phyloP scores from a whole-genome alignment of 768 basidiomycete species.

The Calvatia gigantea region DNA sequence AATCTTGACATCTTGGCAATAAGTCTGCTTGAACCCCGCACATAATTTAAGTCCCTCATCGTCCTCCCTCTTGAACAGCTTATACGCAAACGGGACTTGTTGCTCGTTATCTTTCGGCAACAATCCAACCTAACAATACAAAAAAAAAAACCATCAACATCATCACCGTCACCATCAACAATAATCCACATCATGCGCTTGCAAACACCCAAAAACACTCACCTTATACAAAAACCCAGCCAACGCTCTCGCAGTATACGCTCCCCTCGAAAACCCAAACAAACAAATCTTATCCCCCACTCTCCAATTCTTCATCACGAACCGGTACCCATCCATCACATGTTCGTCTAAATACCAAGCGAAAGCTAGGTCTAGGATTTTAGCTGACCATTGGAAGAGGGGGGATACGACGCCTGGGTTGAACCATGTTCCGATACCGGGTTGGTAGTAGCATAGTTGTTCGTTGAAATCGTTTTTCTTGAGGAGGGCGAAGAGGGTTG shows the following conservation, averaged over 20 bases:
- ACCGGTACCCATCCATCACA: conserved; percentile 73
- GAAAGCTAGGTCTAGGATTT: conserved; percentile 61
- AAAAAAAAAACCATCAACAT: too few relatives aligned
- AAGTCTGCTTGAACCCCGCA: conserved; percentile 69
- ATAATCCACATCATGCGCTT: background rate
- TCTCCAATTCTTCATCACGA: conserved; percentile 77
- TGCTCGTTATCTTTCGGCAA: conserved; percentile 64
- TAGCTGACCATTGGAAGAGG: conserved; percentile 53
- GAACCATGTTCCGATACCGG: conserved; percentile 50
- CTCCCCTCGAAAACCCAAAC: conserved; percentile 74
- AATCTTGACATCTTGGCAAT: conserved; percentile 62
- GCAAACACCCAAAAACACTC: background rate
- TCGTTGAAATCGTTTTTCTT: conserved; percentile 54
- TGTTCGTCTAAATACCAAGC: conserved; percentile 77
- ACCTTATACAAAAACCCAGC: conserved; percentile 76
- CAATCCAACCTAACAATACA: conserved; percentile 79
- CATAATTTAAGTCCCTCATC: conserved; percentile 41
- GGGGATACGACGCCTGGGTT: conserved; percentile 67
- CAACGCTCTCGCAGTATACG: conserved; percentile 59
- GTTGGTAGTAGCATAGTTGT: conserved; percentile 70
- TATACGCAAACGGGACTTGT: conserved; percentile 73
- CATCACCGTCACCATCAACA: too few relatives aligned
- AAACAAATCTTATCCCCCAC: conserved; percentile 71
- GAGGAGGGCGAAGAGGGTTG: conserved; percentile 66
- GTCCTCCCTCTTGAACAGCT: conserved; percentile 58